Base-by-base conservation (phyloP, 176 grass and related monocot species). In the Urochloa ruziziensis region DNA sequence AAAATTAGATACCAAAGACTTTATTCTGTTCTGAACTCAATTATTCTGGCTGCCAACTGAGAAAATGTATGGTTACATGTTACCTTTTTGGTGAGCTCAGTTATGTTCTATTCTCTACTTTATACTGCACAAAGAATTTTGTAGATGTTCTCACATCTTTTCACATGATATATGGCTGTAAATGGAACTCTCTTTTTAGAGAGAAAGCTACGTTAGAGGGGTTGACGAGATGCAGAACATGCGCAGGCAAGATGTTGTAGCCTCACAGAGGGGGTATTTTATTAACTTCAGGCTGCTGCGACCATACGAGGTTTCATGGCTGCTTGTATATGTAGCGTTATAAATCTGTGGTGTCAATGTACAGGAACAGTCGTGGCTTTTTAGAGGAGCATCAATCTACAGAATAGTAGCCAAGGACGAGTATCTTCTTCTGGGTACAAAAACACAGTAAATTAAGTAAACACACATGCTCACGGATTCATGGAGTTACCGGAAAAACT, bases 351-450 rank as follows among this genome's bases (percentile, higher is more conserved):
- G 5, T 75, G 66, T 58, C 81, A 30, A 82, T 82, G 23, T 92
- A 37, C 64, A 97, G 95, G 90, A 94, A 94, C 74, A 97, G 95
- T 68, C 95, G 89, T 88, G 93, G 96, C 52, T 98, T 98, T 74
- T 90, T 32, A 95, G 96, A 53, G 96, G 96, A 10, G 96, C 96
- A 60, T 98, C 96, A 32, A 88, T 95, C 66, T 98, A 98, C 89
- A 91, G 96, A 84, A 93, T 93, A 72, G 96, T 98, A n/a, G n/a
- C n/a, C n/a, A n/a, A n/a, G n/a, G n/a, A n/a, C n/a, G n/a, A n/a
- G n/a, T n/a, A n/a, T n/a, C n/a, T n/a, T n/a, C n/a, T n/a, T n/a
- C n/a, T n/a, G n/a, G n/a, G n/a, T n/a, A n/a, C n/a, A n/a, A n/a
- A n/a, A 21, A 98, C 93, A 65, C 90, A 88, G 93, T 95, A 86